A percentile compares a stretch with the other conserved stretches of the same genome.
Evolutionary conservation across 176 grass and related monocot genomes (phyloP).

Genomic region (Hordeum marinum): DNA sequence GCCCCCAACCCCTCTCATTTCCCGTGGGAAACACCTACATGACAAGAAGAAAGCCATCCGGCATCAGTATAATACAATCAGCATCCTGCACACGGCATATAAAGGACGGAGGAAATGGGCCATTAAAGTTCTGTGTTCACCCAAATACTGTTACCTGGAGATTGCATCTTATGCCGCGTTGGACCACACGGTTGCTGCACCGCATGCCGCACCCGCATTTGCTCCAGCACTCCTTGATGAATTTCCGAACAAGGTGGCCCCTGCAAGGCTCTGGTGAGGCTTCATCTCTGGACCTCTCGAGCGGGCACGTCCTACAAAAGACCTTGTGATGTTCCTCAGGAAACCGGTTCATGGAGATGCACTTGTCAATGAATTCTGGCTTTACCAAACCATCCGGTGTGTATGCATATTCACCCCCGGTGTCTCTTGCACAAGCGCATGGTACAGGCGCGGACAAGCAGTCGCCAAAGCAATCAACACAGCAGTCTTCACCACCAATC

Average conservation of each 20-base stretch:
- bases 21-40: constrained; percentile 59
- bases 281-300: constrained; percentile 45
- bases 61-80: neutral
- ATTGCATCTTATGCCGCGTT: constrained; percentile 49
- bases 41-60: neutral
- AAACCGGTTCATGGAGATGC: constrained; percentile 31
- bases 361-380: constrained; percentile 55
- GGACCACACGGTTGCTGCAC: constrained; percentile 68
- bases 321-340: constrained; percentile 25
- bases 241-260: constrained; percentile 52
- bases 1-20: constrained; percentile 63
- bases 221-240: constrained; percentile 75
- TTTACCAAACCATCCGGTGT: constrained; percentile 51
- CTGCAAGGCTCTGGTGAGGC: constrained; percentile 36
- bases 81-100: neutral
- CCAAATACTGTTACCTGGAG: constrained; percentile 43
- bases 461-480: constrained; percentile 56
- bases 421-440: constrained; percentile 60
- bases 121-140: neutral
- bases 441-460: constrained; percentile 50
- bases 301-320: constrained; percentile 49
- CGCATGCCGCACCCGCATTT: constrained; percentile 68
- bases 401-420: constrained; percentile 60
- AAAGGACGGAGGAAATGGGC: neutral
- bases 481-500: constrained; percentile 59